phyloP scores from a whole-genome alignment of 768 basidiomycete species.

The Hirschioporus abietinus region DNA sequence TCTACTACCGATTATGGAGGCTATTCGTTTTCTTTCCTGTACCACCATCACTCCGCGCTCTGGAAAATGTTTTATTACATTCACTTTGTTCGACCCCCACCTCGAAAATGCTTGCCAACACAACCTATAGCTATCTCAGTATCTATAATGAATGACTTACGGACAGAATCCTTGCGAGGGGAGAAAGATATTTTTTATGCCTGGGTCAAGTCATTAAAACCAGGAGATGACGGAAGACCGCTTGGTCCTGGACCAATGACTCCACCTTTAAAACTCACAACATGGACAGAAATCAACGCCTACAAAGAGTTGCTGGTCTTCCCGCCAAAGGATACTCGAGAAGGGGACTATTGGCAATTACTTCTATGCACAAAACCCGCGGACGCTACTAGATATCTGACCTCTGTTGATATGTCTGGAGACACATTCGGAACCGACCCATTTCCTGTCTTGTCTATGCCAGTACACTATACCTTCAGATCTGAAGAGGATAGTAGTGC shows the following conservation, averaged over 20 bases:
- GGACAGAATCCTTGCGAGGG: conserved; percentile 62
- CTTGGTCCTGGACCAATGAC: conserved; percentile 27
- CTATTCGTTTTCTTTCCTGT: neutral
- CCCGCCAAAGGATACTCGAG: conserved; percentile 44
- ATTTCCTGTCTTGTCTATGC: conserved; percentile 66
- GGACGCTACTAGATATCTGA: conserved; percentile 20
- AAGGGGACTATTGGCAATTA: conserved; percentile 63
- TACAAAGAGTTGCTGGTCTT: conserved; percentile 75
- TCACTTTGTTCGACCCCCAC: conserved; percentile 86
- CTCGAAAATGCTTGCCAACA: conserved; percentile 40
- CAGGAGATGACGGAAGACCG: conserved; percentile 12
- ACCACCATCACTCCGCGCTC: neutral
- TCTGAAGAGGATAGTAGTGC: conserved; percentile 19
- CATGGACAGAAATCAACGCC: conserved; percentile 58
- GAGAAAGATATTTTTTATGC: conserved; percentile 64
- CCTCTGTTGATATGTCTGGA: conserved; percentile 37
- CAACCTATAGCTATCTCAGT: conserved; percentile 59
- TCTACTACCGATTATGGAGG: neutral
- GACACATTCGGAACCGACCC: conserved; percentile 37
- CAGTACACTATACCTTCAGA: conserved; percentile 41
- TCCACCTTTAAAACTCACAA: conserved; percentile 61
- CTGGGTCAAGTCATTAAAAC: conserved; percentile 40
- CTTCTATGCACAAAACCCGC: conserved; percentile 41
- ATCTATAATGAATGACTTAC: conserved; percentile 85
- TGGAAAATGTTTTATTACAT: conserved; percentile 76